Base-by-base conservation (phyloP, 139 green algal genomes). In the Micractinium sp. region DNA sequence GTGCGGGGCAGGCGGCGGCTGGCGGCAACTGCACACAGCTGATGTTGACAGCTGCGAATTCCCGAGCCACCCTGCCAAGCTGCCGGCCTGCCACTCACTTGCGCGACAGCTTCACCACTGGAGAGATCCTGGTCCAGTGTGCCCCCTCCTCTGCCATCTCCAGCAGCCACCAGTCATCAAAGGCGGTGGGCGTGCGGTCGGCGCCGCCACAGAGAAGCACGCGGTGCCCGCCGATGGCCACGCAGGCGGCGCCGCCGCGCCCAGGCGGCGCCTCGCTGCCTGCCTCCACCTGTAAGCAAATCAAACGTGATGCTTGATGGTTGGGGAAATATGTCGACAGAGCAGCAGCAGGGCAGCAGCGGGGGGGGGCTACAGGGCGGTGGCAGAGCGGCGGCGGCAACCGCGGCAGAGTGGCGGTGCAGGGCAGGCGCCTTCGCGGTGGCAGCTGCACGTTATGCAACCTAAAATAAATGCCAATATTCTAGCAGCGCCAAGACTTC, bases 121-220 rank as follows among this genome's bases (percentile, higher is more conserved):
- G 73, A 16, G 85, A 82, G 13, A 93, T 86, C n/a, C 60, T 81
- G 7, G 91, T 93, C 88, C 91, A 92, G 29, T 92, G 85, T 2
- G 71, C 83, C 22, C 75, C 31, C 29, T 87, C 31, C 0, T 63
- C 88, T 41, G 56, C 38, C 13, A 85, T 53, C 39, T 96, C 91
- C 25, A 96, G 80, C 20, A 94, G 86, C 94, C 94, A 96, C 0
- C 94, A 47, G 75, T 96, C 94, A 66, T 84, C 88, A 75, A 91
- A 95, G 16, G 92, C 88, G 0, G 85, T 41, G 0, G 94, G 88
- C 0, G 82, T 76, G 0, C 94, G 88, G 82, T 95, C 90, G 12
- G 94, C 93, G 36, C 94, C 94, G 27, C 93, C 94, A 88, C 93
- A 96, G 4, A 94, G 61, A 1, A 96, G 29, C 1, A 96, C 56